Conservation (phyloP, 768 basidiomycete species). For the Aureoboletus auriporus region DNA sequence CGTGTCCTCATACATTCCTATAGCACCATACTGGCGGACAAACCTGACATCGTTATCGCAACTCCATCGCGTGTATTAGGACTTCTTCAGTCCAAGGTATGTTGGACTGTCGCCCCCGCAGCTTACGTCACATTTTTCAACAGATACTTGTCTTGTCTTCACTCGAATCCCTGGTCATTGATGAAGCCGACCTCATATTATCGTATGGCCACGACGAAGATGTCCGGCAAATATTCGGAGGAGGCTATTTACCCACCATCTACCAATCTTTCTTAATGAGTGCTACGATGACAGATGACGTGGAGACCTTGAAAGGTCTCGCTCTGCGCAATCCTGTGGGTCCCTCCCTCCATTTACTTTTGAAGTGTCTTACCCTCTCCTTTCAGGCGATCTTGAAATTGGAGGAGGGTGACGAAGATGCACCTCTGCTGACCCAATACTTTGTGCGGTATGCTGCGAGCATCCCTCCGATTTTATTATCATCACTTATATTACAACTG, state of each 20-base stretch:
- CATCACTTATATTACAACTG: slow-evolving; percentile 1
- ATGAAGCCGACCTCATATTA: slow-evolving; percentile 95
- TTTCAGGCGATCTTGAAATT: slow-evolving; percentile 78
- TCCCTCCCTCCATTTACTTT: slow-evolving; percentile 3
- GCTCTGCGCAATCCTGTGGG: slow-evolving; percentile 83
- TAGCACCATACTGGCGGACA: slow-evolving; percentile 58
- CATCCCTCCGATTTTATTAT: neutral
- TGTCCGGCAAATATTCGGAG: slow-evolving; percentile 66
- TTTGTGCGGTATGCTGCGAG: slow-evolving; percentile 58
- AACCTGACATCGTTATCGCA: slow-evolving; percentile 75
- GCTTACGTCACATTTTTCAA: slow-evolving; percentile 1
- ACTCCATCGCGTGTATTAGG: slow-evolving; percentile 71
- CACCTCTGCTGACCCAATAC: slow-evolving; percentile 80
- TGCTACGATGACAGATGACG: slow-evolving; percentile 96
- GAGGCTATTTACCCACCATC: slow-evolving; percentile 70
- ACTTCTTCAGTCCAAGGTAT: slow-evolving; percentile 67
- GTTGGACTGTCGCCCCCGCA: slow-evolving; percentile 3
- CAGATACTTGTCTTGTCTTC: slow-evolving; percentile 62
- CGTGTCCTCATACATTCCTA: neutral
- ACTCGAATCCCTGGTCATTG: slow-evolving; percentile 87
- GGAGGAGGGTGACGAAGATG: slow-evolving; percentile 84
- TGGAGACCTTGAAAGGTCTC: slow-evolving; percentile 86
- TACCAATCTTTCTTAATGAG: slow-evolving; percentile 95
- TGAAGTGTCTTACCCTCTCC: neutral
- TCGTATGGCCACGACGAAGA: slow-evolving; percentile 97